Percentiles rank a stretch among this genome's conserved stretches.
phyloP scores from a whole-genome alignment of 768 basidiomycete species.

The Boletus rex-veris region DNA sequence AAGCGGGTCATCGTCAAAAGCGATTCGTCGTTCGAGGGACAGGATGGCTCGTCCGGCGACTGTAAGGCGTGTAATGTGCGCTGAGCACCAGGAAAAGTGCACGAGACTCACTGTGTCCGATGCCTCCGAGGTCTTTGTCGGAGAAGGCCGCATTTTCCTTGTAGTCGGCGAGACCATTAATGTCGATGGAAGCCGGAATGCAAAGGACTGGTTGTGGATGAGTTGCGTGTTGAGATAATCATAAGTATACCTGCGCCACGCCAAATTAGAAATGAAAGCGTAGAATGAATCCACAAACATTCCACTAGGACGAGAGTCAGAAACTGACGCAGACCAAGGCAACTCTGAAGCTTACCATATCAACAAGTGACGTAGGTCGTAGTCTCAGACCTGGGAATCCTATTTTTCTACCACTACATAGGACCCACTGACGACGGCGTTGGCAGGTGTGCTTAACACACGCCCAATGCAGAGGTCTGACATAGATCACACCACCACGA shows the following conservation, averaged over 20 bases:
- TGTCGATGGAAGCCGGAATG: slow-evolving; percentile 69
- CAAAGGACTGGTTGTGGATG: slow-evolving; percentile 78
- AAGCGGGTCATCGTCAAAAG: slow-evolving; percentile 75
- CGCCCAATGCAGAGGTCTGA: too few relatives aligned
- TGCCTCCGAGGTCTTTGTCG: slow-evolving; percentile 51
- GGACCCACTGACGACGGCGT: too few relatives aligned
- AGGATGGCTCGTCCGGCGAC: slow-evolving; percentile 80
- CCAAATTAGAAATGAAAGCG: slow-evolving; percentile 10
- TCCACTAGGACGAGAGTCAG: slow-evolving; percentile 52
- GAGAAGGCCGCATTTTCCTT: slow-evolving; percentile 78
- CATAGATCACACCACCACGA: too few relatives aligned
- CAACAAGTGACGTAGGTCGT: slow-evolving; percentile 42
- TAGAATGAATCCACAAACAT: slow-evolving; percentile 44
- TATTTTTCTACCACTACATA: too few relatives aligned
- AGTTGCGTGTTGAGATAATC: slow-evolving; percentile 77
- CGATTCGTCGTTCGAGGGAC: slow-evolving; percentile 70
- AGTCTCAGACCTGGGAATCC: too few relatives aligned
- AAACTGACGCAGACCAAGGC: background rate
- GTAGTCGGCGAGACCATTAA: slow-evolving; percentile 67
- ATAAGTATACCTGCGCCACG: slow-evolving; percentile 54
- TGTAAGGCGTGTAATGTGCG: slow-evolving; percentile 25
- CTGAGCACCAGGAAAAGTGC: background rate
- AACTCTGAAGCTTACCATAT: slow-evolving; percentile 49
- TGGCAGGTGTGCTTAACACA: too few relatives aligned
- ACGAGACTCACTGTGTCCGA: slow-evolving; percentile 66